Evolutionary conservation across 2,329 filamentous ascomycete species (phyloP), one percentile per base, ranked within the genome.

Genomic region (Blumeria hordei): DNA sequence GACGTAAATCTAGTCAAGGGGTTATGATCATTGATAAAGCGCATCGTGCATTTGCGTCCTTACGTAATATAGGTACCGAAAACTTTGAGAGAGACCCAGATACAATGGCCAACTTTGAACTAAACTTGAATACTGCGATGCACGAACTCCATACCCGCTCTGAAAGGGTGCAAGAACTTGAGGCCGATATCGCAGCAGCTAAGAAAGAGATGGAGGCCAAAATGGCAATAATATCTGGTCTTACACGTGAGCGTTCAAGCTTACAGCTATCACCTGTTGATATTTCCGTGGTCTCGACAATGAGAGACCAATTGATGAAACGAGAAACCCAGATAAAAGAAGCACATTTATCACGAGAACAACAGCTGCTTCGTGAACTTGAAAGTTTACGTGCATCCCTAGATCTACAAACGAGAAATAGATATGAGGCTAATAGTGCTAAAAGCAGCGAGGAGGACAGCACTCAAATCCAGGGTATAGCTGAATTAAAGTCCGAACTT

Each of bases 121-220:
- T 92, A 51, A 93, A 94, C 65, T 71, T 98, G 44, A 92, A 92
- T 64, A 77, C 86, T 1, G 87, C 90, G 56, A 90, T 95, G 81
- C 85, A 92, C 62, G 92, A 98, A 66, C 73, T 98, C 36, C 84
- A 94, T 60, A 75, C 75, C 9, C 80, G 88, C 44, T 88, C 88
- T 41, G 88, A 96, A 66, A 81, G 88, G 33, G 88, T 95, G 54
- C 85, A 93, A 64, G 81, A 88, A 62, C 73, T 98, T 12, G 92
- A 98, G 67, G 80, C 80, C 6, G 90, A 94, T 61, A 77, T 95
- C 56, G 73, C 80, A 32, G 81, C 79, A 3, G 78, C 88, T 21
- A 92, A 86, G 71, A 94, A 88, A 71, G 92, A 98, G 67, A 94
- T 96, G 83, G 92, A 98, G 65, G 81, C 78, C 59, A 98, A 98